Conservation (phyloP, 2,329 filamentous ascomycete species). For the Colletotrichum sp. region DNA sequence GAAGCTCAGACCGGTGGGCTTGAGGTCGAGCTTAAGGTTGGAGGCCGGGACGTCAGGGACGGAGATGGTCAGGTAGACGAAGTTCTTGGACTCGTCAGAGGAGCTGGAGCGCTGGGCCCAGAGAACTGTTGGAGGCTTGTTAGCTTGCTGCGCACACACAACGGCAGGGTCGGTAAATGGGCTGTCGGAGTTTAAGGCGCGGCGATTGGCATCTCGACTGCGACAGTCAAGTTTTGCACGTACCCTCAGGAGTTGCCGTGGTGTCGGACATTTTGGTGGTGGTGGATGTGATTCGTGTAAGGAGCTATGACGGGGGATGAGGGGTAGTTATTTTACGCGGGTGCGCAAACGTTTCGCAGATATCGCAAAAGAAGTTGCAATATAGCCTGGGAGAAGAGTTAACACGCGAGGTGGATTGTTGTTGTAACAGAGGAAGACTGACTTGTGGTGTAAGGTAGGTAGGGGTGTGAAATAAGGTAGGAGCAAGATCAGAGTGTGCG, state of each 20-base stretch:
- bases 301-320: slow-evolving; percentile 22
- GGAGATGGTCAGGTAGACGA: slow-evolving; percentile 90
- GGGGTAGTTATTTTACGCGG: slow-evolving; percentile 15
- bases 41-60: slow-evolving; percentile 82
- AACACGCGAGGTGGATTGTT: neutral
- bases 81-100: slow-evolving; percentile 85
- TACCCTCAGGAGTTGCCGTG: slow-evolving; percentile 44
- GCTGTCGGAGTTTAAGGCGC: neutral
- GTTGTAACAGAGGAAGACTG: neutral
- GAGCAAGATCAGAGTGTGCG: neutral
- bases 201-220: neutral
- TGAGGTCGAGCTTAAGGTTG: slow-evolving; percentile 82
- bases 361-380: neutral
- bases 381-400: neutral
- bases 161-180: neutral
- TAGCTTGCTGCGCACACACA: neutral
- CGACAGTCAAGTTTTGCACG: slow-evolving; percentile 22
- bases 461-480: neutral
- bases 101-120: slow-evolving; percentile 96
- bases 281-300: slow-evolving; percentile 3
- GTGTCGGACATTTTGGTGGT: slow-evolving; percentile 31
- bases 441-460: neutral
- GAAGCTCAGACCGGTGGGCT: slow-evolving; percentile 79
- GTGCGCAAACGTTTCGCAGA: slow-evolving; percentile 13
- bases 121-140: slow-evolving; percentile 66